Percentiles rank a stretch among this genome's conserved stretches.
Evolutionary conservation across 169 alveolate genomes (phyloP).

Genomic region (Amoebophrya sp.): DNA sequence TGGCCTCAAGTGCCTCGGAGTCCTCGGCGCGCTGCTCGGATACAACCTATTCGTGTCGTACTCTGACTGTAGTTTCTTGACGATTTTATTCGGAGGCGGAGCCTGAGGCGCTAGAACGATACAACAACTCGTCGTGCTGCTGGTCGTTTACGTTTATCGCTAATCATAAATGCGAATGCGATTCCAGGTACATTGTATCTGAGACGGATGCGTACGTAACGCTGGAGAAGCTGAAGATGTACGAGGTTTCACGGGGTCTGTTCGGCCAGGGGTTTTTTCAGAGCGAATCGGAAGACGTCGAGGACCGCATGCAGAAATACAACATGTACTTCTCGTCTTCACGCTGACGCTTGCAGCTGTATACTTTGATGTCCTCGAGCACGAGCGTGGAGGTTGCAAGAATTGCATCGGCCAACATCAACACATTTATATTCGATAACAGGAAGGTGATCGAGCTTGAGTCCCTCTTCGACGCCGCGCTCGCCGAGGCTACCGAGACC

Average conservation of each 20-base stretch:
- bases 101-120: no score
- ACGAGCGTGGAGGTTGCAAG: neutral
- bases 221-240: neutral
- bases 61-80: no score
- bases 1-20: conserved; percentile 27
- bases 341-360: neutral
- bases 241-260: neutral
- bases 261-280: neutral
- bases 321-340: neutral
- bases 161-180: no score
- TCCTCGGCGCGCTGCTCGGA: conserved; percentile 23
- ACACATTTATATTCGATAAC: conserved; percentile 3
- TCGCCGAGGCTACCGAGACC: conserved; percentile 4
- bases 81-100: no score
- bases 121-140: no score
- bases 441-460: conserved; percentile 15
- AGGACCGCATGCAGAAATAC: neutral
- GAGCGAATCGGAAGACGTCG: neutral
- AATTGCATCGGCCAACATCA: neutral
- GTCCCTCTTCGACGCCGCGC: conserved; percentile 8
- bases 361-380: neutral
- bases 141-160: no score
- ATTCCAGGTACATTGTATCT: neutral
- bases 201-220: neutral
- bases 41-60: conserved; percentile 28